phyloP scores from a whole-genome alignment of 345 rosid genomes.

The Bruguiera gymnorhiza region DNA sequence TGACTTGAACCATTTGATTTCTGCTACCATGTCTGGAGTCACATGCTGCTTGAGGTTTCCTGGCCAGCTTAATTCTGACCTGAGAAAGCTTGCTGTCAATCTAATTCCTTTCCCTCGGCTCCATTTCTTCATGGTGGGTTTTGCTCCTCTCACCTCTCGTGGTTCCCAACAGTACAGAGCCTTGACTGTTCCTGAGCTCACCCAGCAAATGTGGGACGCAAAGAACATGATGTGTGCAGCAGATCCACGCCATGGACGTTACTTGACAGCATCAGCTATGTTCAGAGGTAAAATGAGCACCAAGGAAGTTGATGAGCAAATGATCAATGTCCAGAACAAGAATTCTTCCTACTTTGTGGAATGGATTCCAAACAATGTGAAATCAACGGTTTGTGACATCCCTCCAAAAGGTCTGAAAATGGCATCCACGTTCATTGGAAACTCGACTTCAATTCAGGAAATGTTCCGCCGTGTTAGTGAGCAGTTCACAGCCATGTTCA shows the following conservation, averaged over 20 bases:
- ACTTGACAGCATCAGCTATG: slow-evolving; percentile 50
- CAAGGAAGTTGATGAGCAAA: slow-evolving; percentile 58
- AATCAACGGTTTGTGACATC: slow-evolving; percentile 51
- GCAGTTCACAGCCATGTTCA: slow-evolving; percentile 68
- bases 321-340: slow-evolving; percentile 70
- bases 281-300: slow-evolving; percentile 55
- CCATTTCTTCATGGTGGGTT: slow-evolving; percentile 63
- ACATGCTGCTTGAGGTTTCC: slow-evolving; percentile 78
- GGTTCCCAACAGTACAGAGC: slow-evolving; percentile 52
- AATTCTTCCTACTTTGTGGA: slow-evolving; percentile 70
- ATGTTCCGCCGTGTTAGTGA: slow-evolving; percentile 51
- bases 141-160: slow-evolving; percentile 53
- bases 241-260: slow-evolving; percentile 37
- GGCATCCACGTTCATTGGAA: slow-evolving; percentile 53
- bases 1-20: slow-evolving; percentile 68
- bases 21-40: slow-evolving; percentile 79
- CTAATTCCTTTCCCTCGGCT: slow-evolving; percentile 55
- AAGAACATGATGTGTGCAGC: not conserved
- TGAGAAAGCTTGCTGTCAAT: slow-evolving; percentile 66
- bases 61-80: slow-evolving; percentile 70
- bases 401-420: slow-evolving; percentile 53
- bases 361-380: slow-evolving; percentile 67
- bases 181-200: slow-evolving; percentile 47
- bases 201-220: not conserved
- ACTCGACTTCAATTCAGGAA: slow-evolving; percentile 50